A percentile compares a stretch with the other conserved stretches of the same genome.
These are phyloP conservation scores for Apiosordaria backusii DNA, from an alignment of 495 filamentous ascomycete species.

Conservation along the genomic window DNA sequence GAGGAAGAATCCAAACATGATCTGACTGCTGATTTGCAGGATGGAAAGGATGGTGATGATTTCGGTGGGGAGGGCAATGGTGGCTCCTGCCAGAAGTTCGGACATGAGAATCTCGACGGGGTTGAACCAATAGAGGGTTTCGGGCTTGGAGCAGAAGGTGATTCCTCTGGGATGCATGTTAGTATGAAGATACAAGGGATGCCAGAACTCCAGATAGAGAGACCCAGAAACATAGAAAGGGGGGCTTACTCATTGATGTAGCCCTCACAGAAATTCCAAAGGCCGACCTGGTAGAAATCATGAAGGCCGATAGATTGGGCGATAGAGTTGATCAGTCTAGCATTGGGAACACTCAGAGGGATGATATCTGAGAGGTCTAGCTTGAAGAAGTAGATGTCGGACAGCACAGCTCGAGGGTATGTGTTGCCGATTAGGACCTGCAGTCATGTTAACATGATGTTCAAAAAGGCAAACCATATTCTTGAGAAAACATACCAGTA, in stretches of 20 bases:
- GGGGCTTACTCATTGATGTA: constrained; percentile 53
- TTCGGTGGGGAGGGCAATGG: constrained; percentile 72
- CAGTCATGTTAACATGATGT: constrained; percentile 13
- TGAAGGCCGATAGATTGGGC: constrained; percentile 85
- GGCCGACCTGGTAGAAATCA: constrained; percentile 89
- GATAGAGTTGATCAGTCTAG: constrained; percentile 76
- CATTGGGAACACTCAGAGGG: constrained; percentile 69
- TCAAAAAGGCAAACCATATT: background rate
- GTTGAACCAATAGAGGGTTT: constrained; percentile 82
- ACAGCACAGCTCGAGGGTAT: constrained; percentile 54
- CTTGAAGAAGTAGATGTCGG: constrained; percentile 74
- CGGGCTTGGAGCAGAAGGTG: constrained; percentile 66
- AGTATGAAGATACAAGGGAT: constrained; percentile 2
- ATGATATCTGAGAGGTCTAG: constrained; percentile 83
- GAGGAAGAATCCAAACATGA: constrained; percentile 90
- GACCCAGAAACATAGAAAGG: background rate
- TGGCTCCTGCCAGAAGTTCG: constrained; percentile 77
- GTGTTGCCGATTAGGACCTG: constrained; percentile 68
- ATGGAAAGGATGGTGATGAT: constrained; percentile 69
- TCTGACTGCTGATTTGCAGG: constrained; percentile 71
- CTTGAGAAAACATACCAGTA: constrained; percentile 51
- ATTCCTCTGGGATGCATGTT: constrained; percentile 50
- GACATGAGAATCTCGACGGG: constrained; percentile 73
- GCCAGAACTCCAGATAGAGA: background rate
- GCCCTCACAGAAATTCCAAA: constrained; percentile 90